A percentile compares a stretch with the other conserved stretches of the same genome.
Evolutionary conservation across 169 alveolate genomes (phyloP).

Genomic region (Cryptosporidium sp.): DNA sequence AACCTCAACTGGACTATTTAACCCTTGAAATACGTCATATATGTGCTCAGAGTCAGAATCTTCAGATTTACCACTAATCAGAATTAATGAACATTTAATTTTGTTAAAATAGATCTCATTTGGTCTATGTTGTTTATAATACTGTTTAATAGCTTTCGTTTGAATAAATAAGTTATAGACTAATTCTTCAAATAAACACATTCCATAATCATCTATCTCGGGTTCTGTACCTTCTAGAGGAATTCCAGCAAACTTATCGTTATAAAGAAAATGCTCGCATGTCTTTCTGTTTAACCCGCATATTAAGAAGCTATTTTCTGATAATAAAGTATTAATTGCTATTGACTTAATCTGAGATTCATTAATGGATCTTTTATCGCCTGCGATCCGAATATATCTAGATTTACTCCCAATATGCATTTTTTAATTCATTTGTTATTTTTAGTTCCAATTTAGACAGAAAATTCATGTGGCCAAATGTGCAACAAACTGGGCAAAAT

Average conservation of each 20-base stretch:
- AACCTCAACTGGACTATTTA: slow-evolving; percentile 17
- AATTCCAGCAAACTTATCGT: background rate
- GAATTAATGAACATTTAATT: slow-evolving; percentile 38
- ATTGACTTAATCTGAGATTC: slow-evolving; percentile 5
- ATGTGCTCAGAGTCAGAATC: slow-evolving; percentile 5
- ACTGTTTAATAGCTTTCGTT: background rate
- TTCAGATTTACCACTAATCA: slow-evolving; percentile 4
- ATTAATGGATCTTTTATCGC: slow-evolving; percentile 1
- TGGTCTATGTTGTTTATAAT: background rate
- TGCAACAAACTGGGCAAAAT: background rate
- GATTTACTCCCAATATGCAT: background rate
- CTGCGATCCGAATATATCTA: slow-evolving; percentile 24
- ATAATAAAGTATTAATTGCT: slow-evolving; percentile 6
- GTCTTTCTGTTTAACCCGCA: slow-evolving; percentile 5
- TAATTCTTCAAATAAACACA: slow-evolving; percentile 23
- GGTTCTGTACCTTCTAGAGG: background rate
- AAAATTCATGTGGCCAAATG: slow-evolving; percentile 67
- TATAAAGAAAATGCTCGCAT: slow-evolving; percentile 18
- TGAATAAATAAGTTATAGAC: slow-evolving; percentile 12
- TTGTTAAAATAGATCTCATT: slow-evolving; percentile 2
- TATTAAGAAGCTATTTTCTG: slow-evolving; percentile 2
- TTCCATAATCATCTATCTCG: background rate
- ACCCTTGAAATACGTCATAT: slow-evolving; percentile 63
- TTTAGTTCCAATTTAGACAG: slow-evolving; percentile 34
- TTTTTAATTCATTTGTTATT: slow-evolving; percentile 16